phyloP scores from a whole-genome alignment of 257 asterid species.

The Primulina eburnea region DNA sequence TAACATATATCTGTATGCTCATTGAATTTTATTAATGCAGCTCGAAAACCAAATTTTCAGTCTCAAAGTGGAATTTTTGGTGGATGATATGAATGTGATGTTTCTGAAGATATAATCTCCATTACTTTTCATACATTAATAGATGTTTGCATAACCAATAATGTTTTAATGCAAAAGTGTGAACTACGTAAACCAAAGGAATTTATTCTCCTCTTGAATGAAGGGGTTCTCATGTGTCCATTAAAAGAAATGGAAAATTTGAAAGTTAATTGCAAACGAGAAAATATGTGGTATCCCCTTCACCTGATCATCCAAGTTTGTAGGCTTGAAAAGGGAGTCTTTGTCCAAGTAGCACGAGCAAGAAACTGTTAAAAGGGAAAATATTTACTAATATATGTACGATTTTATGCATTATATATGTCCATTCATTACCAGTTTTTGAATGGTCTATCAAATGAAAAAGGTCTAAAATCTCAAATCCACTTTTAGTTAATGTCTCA shows the following conservation, averaged over 20 bases:
- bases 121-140: background rate
- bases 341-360: too few relatives aligned
- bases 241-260: too few relatives aligned
- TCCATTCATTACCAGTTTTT: background rate
- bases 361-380: too few relatives aligned
- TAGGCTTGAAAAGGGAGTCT: too few relatives aligned
- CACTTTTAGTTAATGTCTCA: background rate
- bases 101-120: background rate
- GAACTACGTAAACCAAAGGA: too few relatives aligned
- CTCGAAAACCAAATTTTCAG: background rate
- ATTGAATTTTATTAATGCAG: background rate
- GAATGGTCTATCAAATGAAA: background rate
- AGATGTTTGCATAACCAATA: background rate
- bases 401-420: background rate
- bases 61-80: background rate
- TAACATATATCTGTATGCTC: background rate
- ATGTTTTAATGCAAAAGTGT: background rate
- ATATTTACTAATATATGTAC: too few relatives aligned
- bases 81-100: background rate
- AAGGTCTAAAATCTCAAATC: background rate
- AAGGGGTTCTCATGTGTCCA: too few relatives aligned
- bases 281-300: too few relatives aligned
- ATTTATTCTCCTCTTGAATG: too few relatives aligned
- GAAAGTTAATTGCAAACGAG: too few relatives aligned
- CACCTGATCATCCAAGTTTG: too few relatives aligned